A percentile compares a stretch with the other conserved stretches of the same genome.
phyloP scores from a whole-genome alignment of 768 basidiomycete species.

The Trametes cingulata region DNA sequence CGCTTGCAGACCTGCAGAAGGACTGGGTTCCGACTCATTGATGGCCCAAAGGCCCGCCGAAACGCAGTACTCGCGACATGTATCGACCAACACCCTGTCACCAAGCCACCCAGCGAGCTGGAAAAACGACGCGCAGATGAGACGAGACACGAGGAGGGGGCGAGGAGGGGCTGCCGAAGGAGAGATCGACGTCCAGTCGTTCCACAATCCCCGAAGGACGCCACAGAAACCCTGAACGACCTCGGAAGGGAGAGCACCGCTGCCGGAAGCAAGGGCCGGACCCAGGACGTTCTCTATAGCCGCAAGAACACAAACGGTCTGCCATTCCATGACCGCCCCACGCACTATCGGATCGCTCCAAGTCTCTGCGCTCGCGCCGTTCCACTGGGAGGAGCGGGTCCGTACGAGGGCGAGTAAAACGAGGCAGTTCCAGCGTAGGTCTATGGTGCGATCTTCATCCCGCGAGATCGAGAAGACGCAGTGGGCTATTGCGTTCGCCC shows the following conservation, averaged over 20 bases:
- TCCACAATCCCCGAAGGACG: constrained; percentile 32
- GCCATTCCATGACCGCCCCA: constrained; percentile 23
- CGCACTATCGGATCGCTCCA: not conserved
- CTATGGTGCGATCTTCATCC: not conserved
- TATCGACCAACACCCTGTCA: constrained; percentile 13
- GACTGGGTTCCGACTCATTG: not conserved
- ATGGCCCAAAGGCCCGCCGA: constrained; percentile 1
- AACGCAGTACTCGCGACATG: constrained; percentile 6
- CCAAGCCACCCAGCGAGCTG: constrained; percentile 20
- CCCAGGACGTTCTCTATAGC: constrained; percentile 9
- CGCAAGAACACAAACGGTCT: constrained; percentile 17
- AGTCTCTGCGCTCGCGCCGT: not conserved
- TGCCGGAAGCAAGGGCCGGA: not conserved
- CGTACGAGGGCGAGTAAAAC: constrained; percentile 13
- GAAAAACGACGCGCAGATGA: constrained; percentile 25
- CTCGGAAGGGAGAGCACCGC: not conserved
- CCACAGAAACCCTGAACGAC: constrained; percentile 9
- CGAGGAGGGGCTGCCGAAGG: not conserved
- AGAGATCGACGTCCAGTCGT: constrained; percentile 33
- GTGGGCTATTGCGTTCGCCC: not conserved
- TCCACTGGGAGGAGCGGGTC: not conserved
- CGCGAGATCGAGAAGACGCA: not conserved
- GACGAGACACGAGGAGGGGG: constrained; percentile 1
- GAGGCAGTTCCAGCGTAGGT: constrained; percentile 18
- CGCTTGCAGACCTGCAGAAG: not conserved